Percentiles rank a stretch among this genome's conserved stretches.
Evolutionary conservation across 2,329 filamentous ascomycete genomes (phyloP).

Genomic region (Sarocladium oryzae): DNA sequence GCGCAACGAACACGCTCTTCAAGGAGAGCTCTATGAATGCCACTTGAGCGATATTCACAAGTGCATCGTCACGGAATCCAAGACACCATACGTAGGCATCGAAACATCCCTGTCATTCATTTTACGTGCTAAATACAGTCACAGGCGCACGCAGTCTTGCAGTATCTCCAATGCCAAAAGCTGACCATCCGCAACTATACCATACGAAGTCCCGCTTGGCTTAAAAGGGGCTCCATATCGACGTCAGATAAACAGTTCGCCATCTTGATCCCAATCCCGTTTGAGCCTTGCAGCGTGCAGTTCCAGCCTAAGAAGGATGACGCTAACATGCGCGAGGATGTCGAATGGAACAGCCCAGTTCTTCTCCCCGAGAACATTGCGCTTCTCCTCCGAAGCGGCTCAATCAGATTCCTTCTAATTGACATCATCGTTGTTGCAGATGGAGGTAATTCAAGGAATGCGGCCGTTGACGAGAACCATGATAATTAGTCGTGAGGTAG

Average conservation of each 20-base stretch:
- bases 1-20: background rate
- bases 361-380: background rate
- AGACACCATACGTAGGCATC: background rate
- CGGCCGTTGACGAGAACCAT: background rate
- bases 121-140: background rate
- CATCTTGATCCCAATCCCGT: background rate
- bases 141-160: background rate
- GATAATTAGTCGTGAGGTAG: no score
- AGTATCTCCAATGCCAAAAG: background rate
- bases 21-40: background rate
- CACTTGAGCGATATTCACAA: background rate
- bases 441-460: background rate
- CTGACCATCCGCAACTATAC: background rate
- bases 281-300: background rate
- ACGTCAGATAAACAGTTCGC: background rate
- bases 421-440: no score
- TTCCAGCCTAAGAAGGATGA: background rate
- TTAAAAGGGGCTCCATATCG: background rate
- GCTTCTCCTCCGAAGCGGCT: background rate
- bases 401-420: background rate
- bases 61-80: background rate
- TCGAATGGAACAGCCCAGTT: background rate
- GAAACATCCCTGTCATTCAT: background rate
- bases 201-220: background rate
- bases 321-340: background rate